Evolutionary conservation across 305 asterid genomes (phyloP).

Genomic region (Nicotiana rustica): DNA sequence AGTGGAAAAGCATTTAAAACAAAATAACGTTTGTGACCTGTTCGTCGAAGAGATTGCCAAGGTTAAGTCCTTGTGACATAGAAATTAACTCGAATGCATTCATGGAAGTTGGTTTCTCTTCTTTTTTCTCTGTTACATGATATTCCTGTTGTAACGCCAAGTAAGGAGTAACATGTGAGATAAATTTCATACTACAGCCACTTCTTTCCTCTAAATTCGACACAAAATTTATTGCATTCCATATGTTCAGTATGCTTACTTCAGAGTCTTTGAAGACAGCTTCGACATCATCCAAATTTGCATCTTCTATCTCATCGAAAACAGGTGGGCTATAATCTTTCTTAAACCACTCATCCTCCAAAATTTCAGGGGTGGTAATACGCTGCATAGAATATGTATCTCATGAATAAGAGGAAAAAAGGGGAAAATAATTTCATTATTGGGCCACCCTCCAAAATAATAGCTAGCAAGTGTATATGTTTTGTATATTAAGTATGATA

Average conservation of each 20-base stretch:
- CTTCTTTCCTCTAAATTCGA: neutral
- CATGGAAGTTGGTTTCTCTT: constrained; percentile 82
- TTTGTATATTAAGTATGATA: no score
- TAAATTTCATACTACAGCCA: neutral
- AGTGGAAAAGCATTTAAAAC: neutral
- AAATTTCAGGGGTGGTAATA: constrained; percentile 66
- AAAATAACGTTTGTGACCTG: constrained; percentile 23
- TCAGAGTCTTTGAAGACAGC: constrained; percentile 86
- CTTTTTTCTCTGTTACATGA: constrained; percentile 82
- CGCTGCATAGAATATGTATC: constrained; percentile 59
- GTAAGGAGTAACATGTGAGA: neutral
- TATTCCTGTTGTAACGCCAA: constrained; percentile 57
- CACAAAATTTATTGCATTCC: neutral
- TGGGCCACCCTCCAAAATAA: no score
- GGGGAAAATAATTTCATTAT: no score
- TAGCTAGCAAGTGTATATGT: no score
- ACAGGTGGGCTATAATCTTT: constrained; percentile 77
- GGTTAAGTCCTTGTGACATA: constrained; percentile 93
- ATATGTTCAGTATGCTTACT: constrained; percentile 51
- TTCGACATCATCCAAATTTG: constrained; percentile 86
- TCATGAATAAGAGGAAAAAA: constrained; percentile 15
- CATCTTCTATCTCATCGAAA: constrained; percentile 74
- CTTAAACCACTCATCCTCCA: constrained; percentile 87
- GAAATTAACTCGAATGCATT: constrained; percentile 94
- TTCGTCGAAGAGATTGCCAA: constrained; percentile 80